These are phyloP conservation scores for Sclerotinia subarctica DNA, from an alignment of 2,329 filamentous ascomycete species.

Conservation along the genomic window DNA sequence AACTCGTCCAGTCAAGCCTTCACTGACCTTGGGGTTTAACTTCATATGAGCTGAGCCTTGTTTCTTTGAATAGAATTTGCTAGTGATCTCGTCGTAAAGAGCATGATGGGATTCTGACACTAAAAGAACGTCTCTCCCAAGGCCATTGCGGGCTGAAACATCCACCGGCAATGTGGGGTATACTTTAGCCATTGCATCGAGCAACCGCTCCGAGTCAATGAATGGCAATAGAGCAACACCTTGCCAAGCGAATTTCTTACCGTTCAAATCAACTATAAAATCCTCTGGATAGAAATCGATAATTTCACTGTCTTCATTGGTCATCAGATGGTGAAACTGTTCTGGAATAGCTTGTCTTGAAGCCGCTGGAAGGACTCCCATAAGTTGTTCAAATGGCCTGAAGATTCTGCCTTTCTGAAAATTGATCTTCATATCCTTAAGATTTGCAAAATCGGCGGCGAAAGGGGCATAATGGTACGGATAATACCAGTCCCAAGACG, in stretches of 20 bases:
- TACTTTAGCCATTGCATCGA: conserved; percentile 77
- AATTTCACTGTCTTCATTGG: conserved; percentile 80
- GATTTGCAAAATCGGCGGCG: conserved; percentile 85
- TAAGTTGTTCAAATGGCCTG: conserved; percentile 91
- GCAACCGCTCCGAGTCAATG: conserved; percentile 85
- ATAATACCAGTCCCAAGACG: conserved; percentile 99
- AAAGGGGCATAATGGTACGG: conserved; percentile 98
- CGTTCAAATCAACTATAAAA: conserved; percentile 90
- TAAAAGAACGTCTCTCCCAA: conserved; percentile 78
- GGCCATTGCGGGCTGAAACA: conserved; percentile 73
- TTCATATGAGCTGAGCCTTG: conserved; percentile 64
- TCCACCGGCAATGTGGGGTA: conserved; percentile 76
- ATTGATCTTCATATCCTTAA: conserved; percentile 72
- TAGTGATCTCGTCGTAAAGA: conserved; percentile 80
- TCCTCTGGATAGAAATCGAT: conserved; percentile 97
- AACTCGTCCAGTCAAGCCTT: conserved; percentile 75
- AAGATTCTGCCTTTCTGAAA: conserved; percentile 87
- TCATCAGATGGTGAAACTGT: conserved; percentile 89
- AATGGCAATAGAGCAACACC: conserved; percentile 91
- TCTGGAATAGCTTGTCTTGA: conserved; percentile 88
- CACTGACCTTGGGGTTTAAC: conserved; percentile 71
- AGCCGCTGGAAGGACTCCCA: conserved; percentile 93
- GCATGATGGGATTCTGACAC: conserved; percentile 76
- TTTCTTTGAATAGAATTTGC: conserved; percentile 90
- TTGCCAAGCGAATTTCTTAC: conserved; percentile 98